phyloP scores from a whole-genome alignment of 176 grass and related monocot genomes.

The Rhipidocladum racemiflorum region DNA sequence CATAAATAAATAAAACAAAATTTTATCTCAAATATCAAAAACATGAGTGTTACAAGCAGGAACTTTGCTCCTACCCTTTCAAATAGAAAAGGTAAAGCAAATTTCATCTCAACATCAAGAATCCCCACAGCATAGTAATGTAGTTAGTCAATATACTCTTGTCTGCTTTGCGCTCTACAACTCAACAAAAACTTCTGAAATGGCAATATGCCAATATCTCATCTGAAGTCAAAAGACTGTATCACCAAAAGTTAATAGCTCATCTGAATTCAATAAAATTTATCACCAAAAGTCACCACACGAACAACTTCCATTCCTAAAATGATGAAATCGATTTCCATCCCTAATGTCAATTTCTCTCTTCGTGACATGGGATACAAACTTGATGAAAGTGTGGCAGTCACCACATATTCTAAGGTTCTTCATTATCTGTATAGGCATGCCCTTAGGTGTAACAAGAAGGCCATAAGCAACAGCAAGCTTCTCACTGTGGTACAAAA shows the following conservation, averaged over 20 bases:
- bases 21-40: too few relatives aligned
- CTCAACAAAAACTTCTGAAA: slow-evolving; percentile 17
- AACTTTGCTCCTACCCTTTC: too few relatives aligned
- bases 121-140: neutral
- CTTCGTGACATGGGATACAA: slow-evolving; percentile 64
- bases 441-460: slow-evolving; percentile 56
- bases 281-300: slow-evolving; percentile 87
- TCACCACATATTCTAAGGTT: slow-evolving; percentile 86
- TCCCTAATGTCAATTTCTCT: slow-evolving; percentile 77
- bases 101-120: too few relatives aligned
- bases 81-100: too few relatives aligned
- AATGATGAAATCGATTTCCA: slow-evolving; percentile 79
- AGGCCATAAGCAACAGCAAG: slow-evolving; percentile 63
- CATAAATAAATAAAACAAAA: too few relatives aligned
- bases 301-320: slow-evolving; percentile 73
- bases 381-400: slow-evolving; percentile 77
- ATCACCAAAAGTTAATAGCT: slow-evolving; percentile 21
- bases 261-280: neutral
- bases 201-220: neutral
- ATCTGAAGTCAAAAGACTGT: slow-evolving; percentile 2
- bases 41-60: too few relatives aligned
- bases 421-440: slow-evolving; percentile 82
- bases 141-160: neutral
- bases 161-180: neutral
- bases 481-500: slow-evolving; percentile 63